Percentiles rank a stretch among this genome's conserved stretches.
These are phyloP conservation scores for Alternaria gansuensis DNA, from an alignment of 2,329 filamentous ascomycete species.

Conservation along the genomic window DNA sequence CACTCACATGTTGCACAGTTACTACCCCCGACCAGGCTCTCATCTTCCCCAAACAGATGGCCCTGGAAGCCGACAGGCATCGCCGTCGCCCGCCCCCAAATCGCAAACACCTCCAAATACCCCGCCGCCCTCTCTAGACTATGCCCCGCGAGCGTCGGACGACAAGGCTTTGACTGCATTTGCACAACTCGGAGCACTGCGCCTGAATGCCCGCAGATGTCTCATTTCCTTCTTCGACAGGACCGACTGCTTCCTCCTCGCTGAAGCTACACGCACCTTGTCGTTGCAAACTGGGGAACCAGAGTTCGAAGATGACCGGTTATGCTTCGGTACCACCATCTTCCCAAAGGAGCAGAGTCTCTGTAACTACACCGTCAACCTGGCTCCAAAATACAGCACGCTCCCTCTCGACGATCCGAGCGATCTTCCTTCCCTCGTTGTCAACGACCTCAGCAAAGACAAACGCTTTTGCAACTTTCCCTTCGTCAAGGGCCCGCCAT, in stretches of 20 bases:
- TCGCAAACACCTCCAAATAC: constrained; percentile 25
- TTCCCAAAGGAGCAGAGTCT: constrained; percentile 48
- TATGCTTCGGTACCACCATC: constrained; percentile 47
- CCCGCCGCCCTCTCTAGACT: constrained; percentile 23
- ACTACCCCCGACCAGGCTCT: constrained; percentile 39
- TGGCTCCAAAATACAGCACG: constrained; percentile 28
- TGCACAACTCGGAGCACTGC: constrained; percentile 52
- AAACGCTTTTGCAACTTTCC: constrained; percentile 52
- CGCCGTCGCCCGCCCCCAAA: constrained; percentile 26
- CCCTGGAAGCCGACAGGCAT: constrained; percentile 30
- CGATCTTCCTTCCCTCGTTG: constrained; percentile 41
- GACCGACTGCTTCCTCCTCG: constrained; percentile 49
- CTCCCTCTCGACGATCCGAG: constrained; percentile 29
- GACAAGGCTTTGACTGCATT: constrained; percentile 52
- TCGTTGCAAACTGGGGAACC: constrained; percentile 43
- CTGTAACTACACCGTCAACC: constrained; percentile 48
- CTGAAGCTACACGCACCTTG: constrained; percentile 47
- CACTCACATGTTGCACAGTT: constrained; percentile 18
- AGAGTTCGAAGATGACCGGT: constrained; percentile 38
- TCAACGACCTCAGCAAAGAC: constrained; percentile 46
- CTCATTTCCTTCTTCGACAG: constrained; percentile 53
- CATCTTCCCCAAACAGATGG: constrained; percentile 36
- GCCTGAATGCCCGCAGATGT: constrained; percentile 48
- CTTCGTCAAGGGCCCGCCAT: constrained; percentile 46
- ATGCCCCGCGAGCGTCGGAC: constrained; percentile 34